Evolutionary conservation across 2,329 filamentous ascomycete genomes (phyloP), one percentile per base, ranked within the genome.

Genomic region (Diaporthe longicolla): DNA sequence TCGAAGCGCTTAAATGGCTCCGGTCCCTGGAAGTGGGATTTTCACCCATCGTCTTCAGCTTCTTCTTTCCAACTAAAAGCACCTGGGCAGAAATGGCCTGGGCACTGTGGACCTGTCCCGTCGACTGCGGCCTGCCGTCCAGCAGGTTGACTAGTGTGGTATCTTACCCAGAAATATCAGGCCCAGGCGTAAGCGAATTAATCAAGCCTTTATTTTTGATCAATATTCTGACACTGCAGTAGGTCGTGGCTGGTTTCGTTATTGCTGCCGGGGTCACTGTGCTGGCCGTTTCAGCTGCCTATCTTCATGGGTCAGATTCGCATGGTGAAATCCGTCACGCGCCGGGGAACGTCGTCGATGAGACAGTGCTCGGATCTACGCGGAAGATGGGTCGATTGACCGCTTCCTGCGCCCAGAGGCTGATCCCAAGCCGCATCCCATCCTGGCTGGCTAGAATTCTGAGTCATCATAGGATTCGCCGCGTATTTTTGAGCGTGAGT

Each of bases 61-160:
- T 21, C 26, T 13, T 6, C 58, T 63, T 15, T 63, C 29, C 37
- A 24, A 63, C 26, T 24, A 45, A 63, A 43, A 37, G 35, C n/a
- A n/a, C n/a, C n/a, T n/a, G n/a, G n/a, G n/a, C 17, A 5, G 15
- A 63, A 45, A 63, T 63, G 58, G 58, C 37, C 4, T 63, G 58
- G 58, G 58, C 7, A 63, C 24, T 5, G 24, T 45, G 24, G 58
- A 63, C 37, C 37, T 63, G 58, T 45, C 58, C 37, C 37, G 58
- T 63, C 37, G 58, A 63, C 15, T 63, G 58, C 58, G 45, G 58
- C 58, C 58, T 45, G 58, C 40, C 58, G 37, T 8, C 24, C 58
- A 45, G 8, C 17, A 3, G 11, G 15, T 9, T 29, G 58, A 63
- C 37, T 15, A 21, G 4, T n/a, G 58, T 63, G 29, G 37, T 24